These are phyloP conservation scores for Malus hybrid DNA, from an alignment of 331 rosid genomes.

Conservation along the genomic window DNA sequence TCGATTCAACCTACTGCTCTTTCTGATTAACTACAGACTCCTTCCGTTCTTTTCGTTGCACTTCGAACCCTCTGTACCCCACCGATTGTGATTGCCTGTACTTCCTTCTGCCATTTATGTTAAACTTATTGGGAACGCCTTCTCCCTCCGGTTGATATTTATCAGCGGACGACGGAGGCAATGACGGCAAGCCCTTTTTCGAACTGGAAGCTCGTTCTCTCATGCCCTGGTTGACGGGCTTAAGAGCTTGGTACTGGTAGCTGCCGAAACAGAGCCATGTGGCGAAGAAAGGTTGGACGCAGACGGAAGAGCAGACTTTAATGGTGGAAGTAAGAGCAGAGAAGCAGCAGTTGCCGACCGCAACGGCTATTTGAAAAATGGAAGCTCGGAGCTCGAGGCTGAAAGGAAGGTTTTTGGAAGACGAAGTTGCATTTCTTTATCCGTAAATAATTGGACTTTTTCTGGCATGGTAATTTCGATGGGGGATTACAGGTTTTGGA, in stretches of 20 bases:
- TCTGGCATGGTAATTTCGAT: neutral
- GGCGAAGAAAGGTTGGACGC: constrained; percentile 24
- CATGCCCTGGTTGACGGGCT: constrained; percentile 12
- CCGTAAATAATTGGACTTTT: constrained; percentile 7
- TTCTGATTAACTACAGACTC: constrained; percentile 38
- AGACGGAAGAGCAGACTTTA: constrained; percentile 33
- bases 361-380: constrained; percentile 33
- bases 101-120: constrained; percentile 19
- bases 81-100: constrained; percentile 23
- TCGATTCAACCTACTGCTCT: constrained; percentile 76
- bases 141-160: constrained; percentile 47
- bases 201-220: constrained; percentile 10
- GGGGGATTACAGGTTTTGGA: neutral
- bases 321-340: constrained; percentile 43
- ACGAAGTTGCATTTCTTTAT: constrained; percentile 19
- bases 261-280: constrained; percentile 17
- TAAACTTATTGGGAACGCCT: constrained; percentile 10
- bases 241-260: constrained; percentile 7
- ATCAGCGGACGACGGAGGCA: neutral
- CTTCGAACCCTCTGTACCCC: constrained; percentile 48
- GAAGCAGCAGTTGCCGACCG: constrained; percentile 49
- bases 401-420: neutral
- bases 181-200: neutral
- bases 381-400: neutral
- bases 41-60: constrained; percentile 48